phyloP scores from a whole-genome alignment of 495 filamentous ascomycete genomes.

The Penicillium mononematosum region DNA sequence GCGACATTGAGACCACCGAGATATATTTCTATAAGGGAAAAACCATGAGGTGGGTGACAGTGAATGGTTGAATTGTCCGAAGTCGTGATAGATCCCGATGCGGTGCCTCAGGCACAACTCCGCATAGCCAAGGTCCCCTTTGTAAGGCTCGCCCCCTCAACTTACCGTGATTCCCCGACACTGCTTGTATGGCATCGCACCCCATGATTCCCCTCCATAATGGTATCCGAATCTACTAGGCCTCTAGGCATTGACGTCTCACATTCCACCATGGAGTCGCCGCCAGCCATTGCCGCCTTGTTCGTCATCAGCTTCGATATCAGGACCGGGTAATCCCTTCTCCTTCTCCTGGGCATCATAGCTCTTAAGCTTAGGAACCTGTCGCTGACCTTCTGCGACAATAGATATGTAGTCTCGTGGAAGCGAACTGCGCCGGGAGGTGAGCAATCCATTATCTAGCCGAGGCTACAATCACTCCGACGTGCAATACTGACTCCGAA shows the following conservation, averaged over 20 bases:
- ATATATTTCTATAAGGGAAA: too few species aligned
- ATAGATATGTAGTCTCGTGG: constrained; percentile 81
- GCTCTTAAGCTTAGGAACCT: constrained; percentile 10
- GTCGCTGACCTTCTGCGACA: constrained; percentile 20
- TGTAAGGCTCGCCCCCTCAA: constrained; percentile 13
- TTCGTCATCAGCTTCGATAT: constrained; percentile 87
- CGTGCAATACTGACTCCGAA: constrained; percentile 24
- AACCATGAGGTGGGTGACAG: too few species aligned
- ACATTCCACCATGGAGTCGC: constrained; percentile 41
- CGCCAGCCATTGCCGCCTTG: constrained; percentile 73
- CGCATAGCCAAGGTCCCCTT: constrained; percentile 11
- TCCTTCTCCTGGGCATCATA: constrained; percentile 8
- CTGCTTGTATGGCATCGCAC: constrained; percentile 19
- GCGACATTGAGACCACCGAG: too few species aligned
- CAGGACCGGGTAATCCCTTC: constrained; percentile 64
- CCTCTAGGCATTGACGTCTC: constrained; percentile 38
- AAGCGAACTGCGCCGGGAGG: constrained; percentile 65
- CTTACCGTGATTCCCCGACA: constrained; percentile 29
- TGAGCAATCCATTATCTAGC: constrained; percentile 32
- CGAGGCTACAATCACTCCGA: constrained; percentile 15
- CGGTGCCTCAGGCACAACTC: constrained; percentile 15
- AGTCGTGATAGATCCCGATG: neutral
- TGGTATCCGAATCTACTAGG: constrained; percentile 34
- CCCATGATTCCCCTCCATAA: constrained; percentile 17
- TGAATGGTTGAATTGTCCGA: neutral